Conservation (phyloP, 352 stramenopile species). For the Phytophthora fragariae region DNA sequence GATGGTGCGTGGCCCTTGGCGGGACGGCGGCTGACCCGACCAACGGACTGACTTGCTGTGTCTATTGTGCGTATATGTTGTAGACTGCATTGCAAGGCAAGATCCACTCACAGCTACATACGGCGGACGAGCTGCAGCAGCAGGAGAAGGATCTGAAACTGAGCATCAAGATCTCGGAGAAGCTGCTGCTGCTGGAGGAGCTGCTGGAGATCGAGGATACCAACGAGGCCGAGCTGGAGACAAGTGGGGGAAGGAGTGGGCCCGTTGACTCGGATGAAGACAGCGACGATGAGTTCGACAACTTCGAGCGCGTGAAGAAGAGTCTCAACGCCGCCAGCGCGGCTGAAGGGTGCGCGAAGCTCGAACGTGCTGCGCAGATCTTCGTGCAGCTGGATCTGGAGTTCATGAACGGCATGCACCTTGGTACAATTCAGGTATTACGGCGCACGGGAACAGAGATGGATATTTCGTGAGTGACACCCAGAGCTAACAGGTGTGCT, state of each 20-base stretch:
- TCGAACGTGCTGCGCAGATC: slow-evolving; percentile 79
- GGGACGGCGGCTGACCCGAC: background rate
- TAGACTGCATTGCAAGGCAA: slow-evolving; percentile 60
- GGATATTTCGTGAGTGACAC: background rate
- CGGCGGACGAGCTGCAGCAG: slow-evolving; percentile 53
- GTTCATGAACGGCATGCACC: slow-evolving; percentile 74
- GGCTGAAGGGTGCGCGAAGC: slow-evolving; percentile 67
- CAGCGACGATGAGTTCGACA: slow-evolving; percentile 73
- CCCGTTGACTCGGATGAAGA: slow-evolving; percentile 34
- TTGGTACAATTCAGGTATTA: slow-evolving; percentile 74
- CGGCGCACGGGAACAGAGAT: background rate
- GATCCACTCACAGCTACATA: slow-evolving; percentile 60
- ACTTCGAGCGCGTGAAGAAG: slow-evolving; percentile 69
- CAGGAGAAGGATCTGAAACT: slow-evolving; percentile 61
- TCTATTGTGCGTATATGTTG: background rate
- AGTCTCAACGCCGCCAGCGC: slow-evolving; percentile 42
- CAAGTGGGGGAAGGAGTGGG: background rate
- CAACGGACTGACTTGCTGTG: slow-evolving; percentile 9
- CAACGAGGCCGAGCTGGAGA: slow-evolving; percentile 29
- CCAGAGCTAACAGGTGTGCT: background rate
- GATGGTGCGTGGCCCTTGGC: slow-evolving; percentile 48
- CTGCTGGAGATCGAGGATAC: slow-evolving; percentile 72
- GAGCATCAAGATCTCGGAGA: slow-evolving; percentile 80
- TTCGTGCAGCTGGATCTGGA: slow-evolving; percentile 83
- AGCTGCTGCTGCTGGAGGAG: slow-evolving; percentile 77